phyloP scores from a whole-genome alignment of 2,329 filamentous ascomycete genomes.

The Microthyrium microscopicum region DNA sequence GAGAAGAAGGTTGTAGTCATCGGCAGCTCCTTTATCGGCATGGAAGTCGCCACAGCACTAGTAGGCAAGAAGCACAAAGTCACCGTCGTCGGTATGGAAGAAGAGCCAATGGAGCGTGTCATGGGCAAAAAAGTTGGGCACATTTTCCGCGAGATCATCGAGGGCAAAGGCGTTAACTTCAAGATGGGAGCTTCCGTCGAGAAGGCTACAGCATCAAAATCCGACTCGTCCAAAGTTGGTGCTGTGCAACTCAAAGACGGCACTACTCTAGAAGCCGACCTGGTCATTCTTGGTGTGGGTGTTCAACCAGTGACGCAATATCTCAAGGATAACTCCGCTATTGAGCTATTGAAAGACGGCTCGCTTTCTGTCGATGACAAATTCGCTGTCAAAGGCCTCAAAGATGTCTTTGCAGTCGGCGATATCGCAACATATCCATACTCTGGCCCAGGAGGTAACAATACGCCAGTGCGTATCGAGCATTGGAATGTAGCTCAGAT shows the following conservation, averaged over 20 bases:
- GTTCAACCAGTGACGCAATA: conserved; percentile 75
- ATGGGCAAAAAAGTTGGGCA: conserved; percentile 68
- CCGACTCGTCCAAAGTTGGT: conserved; percentile 57
- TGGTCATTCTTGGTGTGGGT: conserved; percentile 83
- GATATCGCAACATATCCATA: conserved; percentile 95
- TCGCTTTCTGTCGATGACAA: conserved; percentile 66
- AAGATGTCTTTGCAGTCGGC: conserved; percentile 81
- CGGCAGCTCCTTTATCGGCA: conserved; percentile 90
- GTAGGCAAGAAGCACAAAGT: conserved; percentile 66
- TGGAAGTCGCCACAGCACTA: conserved; percentile 81
- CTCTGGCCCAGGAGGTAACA: conserved; percentile 68
- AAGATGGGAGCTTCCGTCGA: conserved; percentile 66
- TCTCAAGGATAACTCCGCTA: conserved; percentile 51
- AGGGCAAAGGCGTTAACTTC: conserved; percentile 82
- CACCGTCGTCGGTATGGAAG: conserved; percentile 73
- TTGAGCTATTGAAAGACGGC: conserved; percentile 68
- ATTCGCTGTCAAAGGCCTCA: conserved; percentile 58
- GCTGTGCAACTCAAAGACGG: conserved; percentile 73
- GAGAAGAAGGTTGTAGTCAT: conserved; percentile 86
- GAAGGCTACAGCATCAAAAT: conserved; percentile 56
- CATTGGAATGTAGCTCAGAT: conserved; percentile 99
- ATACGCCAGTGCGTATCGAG: conserved; percentile 65
- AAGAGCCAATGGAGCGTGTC: conserved; percentile 66
- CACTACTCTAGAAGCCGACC: conserved; percentile 65
- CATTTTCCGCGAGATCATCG: conserved; percentile 62